A percentile compares a stretch with the other conserved stretches of the same genome.
These are phyloP conservation scores for Cymodocea nodosa DNA, from an alignment of 116 monocot species.

Conservation along the genomic window DNA sequence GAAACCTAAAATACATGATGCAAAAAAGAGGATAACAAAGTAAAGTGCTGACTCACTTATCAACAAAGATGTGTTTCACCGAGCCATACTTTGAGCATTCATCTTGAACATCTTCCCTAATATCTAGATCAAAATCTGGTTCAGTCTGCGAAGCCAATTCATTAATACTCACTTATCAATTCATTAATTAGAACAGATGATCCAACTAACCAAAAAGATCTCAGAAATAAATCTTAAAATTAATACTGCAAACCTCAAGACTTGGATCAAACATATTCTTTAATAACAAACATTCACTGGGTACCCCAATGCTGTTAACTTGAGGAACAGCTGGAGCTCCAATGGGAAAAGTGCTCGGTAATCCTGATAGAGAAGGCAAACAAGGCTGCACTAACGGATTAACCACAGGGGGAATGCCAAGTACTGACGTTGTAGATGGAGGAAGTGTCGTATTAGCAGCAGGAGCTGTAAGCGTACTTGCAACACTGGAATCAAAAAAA, in stretches of 20 bases:
- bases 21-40: background rate
- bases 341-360: constrained; percentile 38
- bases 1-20: too few relatives aligned
- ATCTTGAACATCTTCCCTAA: constrained; percentile 88
- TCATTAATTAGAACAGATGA: background rate
- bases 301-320: constrained; percentile 36
- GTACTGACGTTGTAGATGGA: constrained; percentile 44
- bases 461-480: constrained; percentile 29
- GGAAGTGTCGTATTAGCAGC: constrained; percentile 21
- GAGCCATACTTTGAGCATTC: constrained; percentile 89
- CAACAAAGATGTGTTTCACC: constrained; percentile 82
- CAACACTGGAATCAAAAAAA: constrained; percentile 32
- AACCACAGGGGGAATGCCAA: constrained; percentile 47
- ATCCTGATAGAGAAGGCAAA: constrained; percentile 37
- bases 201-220: background rate
- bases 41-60: constrained; percentile 55
- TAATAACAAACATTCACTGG: constrained; percentile 78
- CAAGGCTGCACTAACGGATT: constrained; percentile 33
- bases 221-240: too few relatives aligned
- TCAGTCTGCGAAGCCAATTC: constrained; percentile 45
- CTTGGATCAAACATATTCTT: constrained; percentile 98
- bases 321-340: constrained; percentile 13
- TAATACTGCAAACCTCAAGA: constrained; percentile 46
- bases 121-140: constrained; percentile 95
- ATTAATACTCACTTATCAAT: background rate